phyloP scores from a whole-genome alignment of 1,284 basidiomycete genomes.

The Neonothopanus nambi region DNA sequence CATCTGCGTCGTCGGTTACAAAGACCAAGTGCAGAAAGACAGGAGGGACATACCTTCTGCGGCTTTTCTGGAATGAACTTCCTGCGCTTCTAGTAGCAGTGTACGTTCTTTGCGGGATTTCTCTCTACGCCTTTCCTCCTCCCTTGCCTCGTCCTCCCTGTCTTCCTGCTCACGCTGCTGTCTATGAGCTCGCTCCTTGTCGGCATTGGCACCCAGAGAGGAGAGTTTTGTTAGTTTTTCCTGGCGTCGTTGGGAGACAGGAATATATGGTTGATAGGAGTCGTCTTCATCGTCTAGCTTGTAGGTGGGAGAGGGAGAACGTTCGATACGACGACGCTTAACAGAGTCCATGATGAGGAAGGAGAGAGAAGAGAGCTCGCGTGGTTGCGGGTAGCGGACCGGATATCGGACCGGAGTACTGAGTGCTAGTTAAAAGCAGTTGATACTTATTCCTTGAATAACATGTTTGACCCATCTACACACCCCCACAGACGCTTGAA shows the following conservation, averaged over 20 bases:
- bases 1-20: constrained; percentile 51
- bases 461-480: constrained; percentile 66
- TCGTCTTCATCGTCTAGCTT: constrained; percentile 63
- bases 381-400: too few relatives aligned
- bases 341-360: constrained; percentile 4
- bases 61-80: constrained; percentile 83
- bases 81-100: constrained; percentile 87
- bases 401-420: not conserved
- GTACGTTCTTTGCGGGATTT: constrained; percentile 81
- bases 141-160: constrained; percentile 71
- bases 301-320: too few relatives aligned
- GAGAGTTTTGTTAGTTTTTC: constrained; percentile 78
- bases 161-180: constrained; percentile 65
- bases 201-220: constrained; percentile 56
- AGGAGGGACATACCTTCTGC: constrained; percentile 63
- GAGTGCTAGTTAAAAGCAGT: too few relatives aligned
- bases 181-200: constrained; percentile 54
- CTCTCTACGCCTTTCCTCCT: constrained; percentile 75
- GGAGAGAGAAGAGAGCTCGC: not conserved
- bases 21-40: constrained; percentile 11
- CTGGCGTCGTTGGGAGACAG: constrained; percentile 83
- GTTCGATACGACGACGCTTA: too few relatives aligned
- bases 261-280: constrained; percentile 85
- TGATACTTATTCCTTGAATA: too few relatives aligned
- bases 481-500: constrained; percentile 82